These are phyloP conservation scores for Boletellus sp. DNA, from an alignment of 1,284 basidiomycete genomes.

Conservation along the genomic window DNA sequence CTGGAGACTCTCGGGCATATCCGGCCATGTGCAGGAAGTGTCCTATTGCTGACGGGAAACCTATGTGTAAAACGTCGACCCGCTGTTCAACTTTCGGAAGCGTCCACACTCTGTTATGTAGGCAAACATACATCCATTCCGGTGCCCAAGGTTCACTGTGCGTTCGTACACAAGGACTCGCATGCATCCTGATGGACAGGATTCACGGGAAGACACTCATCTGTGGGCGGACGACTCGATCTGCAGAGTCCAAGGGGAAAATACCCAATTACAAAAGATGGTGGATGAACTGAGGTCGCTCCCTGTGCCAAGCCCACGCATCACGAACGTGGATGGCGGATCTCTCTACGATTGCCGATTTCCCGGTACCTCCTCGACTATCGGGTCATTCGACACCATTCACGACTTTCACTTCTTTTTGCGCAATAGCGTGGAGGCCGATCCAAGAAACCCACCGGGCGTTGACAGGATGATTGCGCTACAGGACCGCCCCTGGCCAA, in stretches of 20 bases:
- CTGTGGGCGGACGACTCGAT: not conserved
- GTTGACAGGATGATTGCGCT: not conserved
- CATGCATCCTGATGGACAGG: slow-evolving; percentile 13
- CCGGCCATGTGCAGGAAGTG: not conserved
- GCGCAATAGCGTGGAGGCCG: not conserved
- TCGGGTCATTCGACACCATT: slow-evolving; percentile 2
- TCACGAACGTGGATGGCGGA: slow-evolving; percentile 1
- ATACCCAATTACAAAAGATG: slow-evolving; percentile 6
- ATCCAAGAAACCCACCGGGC: not conserved
- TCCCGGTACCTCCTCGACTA: not conserved
- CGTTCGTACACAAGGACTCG: not conserved
- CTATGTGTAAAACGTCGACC: slow-evolving; percentile 1
- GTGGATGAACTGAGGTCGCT: slow-evolving; percentile 2
- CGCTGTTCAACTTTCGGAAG: not conserved
- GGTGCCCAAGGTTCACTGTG: slow-evolving; percentile 5
- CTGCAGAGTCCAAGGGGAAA: not conserved
- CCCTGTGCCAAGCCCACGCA: not conserved
- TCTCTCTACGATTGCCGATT: slow-evolving; percentile 2
- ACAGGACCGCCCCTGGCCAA: slow-evolving; percentile 3
- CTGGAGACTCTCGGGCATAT: not conserved
- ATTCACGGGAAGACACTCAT: not conserved
- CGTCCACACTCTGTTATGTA: not conserved
- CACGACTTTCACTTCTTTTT: slow-evolving; percentile 2
- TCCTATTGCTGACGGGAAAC: not conserved
- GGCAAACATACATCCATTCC: slow-evolving; percentile 1